phyloP scores from a whole-genome alignment of 148 eudicot species.

The Limonium bicolor region DNA sequence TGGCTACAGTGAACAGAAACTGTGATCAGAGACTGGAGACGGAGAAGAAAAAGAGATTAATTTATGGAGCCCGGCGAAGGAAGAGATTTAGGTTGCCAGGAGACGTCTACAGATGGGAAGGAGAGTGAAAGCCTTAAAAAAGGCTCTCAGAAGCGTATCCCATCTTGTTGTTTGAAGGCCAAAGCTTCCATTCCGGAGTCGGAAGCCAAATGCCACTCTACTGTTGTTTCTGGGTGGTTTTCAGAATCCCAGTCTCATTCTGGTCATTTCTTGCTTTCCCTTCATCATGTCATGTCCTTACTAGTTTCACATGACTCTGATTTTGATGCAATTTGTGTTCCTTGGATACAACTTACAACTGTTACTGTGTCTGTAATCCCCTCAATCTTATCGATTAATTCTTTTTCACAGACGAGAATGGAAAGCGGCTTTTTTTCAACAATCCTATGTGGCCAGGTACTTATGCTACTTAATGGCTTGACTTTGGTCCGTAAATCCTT shows the following conservation, averaged over 20 bases:
- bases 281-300: background rate
- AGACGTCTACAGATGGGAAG: conserved; percentile 72
- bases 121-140: conserved; percentile 23
- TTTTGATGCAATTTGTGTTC: background rate
- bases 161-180: conserved; percentile 84
- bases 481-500: background rate
- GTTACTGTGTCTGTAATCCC: background rate
- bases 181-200: conserved; percentile 42
- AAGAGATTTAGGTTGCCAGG: conserved; percentile 64
- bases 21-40: conserved; percentile 73
- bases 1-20: background rate
- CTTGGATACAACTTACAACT: background rate
- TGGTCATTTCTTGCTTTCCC: conserved; percentile 31
- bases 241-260: conserved; percentile 38
- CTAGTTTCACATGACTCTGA: background rate
- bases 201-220: conserved; percentile 72
- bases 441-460: conserved; percentile 99
- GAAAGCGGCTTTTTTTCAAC: conserved; percentile 54
- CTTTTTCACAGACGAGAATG: conserved; percentile 26
- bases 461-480: conserved; percentile 4
- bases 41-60: conserved; percentile 35
- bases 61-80: conserved; percentile 54
- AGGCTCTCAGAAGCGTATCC: conserved; percentile 27
- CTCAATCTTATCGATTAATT: background rate
- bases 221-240: conserved; percentile 98